phyloP scores from a whole-genome alignment of 2,329 filamentous ascomycete species.

The Arthrocladium fulminans region DNA sequence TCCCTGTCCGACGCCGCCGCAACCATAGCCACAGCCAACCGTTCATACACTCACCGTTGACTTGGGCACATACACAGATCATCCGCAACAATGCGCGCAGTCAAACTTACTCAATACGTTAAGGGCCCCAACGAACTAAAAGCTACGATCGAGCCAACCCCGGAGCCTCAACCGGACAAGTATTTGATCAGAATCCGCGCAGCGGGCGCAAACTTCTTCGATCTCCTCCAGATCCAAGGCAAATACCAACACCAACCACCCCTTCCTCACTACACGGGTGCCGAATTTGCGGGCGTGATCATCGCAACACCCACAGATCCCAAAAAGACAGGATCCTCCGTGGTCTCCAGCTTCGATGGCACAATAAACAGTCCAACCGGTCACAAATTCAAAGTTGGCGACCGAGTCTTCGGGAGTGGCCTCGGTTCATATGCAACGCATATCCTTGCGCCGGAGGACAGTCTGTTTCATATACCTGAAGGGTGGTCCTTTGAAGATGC shows the following conservation, averaged over 20 bases:
- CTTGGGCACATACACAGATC: neutral
- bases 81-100: slow-evolving; percentile 18
- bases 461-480: slow-evolving; percentile 63
- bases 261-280: slow-evolving; percentile 78
- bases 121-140: slow-evolving; percentile 71
- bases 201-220: slow-evolving; percentile 91
- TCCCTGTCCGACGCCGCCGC: too few relatives aligned
- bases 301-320: slow-evolving; percentile 52
- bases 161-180: slow-evolving; percentile 59
- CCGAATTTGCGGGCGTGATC: slow-evolving; percentile 77
- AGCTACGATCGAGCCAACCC: slow-evolving; percentile 66
- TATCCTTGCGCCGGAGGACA: slow-evolving; percentile 56
- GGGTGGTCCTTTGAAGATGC: slow-evolving; percentile 80
- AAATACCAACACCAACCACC: slow-evolving; percentile 91
- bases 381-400: slow-evolving; percentile 64
- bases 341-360: slow-evolving; percentile 29
- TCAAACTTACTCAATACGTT: slow-evolving; percentile 24
- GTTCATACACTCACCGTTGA: too few relatives aligned
- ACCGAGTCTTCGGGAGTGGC: slow-evolving; percentile 74
- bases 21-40: too few relatives aligned
- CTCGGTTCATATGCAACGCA: slow-evolving; percentile 83
- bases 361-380: slow-evolving; percentile 20
- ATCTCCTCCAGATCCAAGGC: slow-evolving; percentile 86
- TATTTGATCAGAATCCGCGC: slow-evolving; percentile 85
- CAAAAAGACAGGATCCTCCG: slow-evolving; percentile 6